A percentile compares a stretch with the other conserved stretches of the same genome.
These are phyloP conservation scores for Favolaschia claudopus DNA, from an alignment of 768 basidiomycete genomes.

Conservation along the genomic window DNA sequence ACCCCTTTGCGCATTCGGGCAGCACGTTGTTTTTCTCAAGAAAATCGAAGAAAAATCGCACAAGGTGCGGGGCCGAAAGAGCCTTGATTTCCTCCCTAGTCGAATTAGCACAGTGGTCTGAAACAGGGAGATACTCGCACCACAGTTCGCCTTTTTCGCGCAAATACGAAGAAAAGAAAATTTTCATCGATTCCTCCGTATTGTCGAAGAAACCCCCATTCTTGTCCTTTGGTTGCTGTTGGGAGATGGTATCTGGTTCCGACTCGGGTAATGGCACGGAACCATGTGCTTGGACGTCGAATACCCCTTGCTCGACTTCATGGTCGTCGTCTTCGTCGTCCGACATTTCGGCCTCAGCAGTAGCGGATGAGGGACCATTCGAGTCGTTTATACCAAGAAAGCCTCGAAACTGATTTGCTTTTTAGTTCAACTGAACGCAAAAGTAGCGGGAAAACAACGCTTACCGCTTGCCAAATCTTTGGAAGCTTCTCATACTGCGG, in stretches of 20 bases:
- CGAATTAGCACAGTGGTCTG: neutral
- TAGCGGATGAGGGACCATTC: too few relatives aligned
- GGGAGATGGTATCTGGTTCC: too few relatives aligned
- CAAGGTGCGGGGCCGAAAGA: slow-evolving; percentile 11
- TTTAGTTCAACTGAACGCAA: too few relatives aligned
- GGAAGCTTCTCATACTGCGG: neutral
- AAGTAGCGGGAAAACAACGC: too few relatives aligned
- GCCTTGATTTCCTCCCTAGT: slow-evolving; percentile 6
- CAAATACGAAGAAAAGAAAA: slow-evolving; percentile 24
- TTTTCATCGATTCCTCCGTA: neutral
- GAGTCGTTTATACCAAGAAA: too few relatives aligned
- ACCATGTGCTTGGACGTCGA: neutral
- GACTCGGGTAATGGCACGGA: neutral
- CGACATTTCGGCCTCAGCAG: neutral
- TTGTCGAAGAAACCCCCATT: neutral
- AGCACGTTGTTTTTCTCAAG: slow-evolving; percentile 6
- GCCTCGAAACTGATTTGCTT: too few relatives aligned
- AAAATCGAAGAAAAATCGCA: slow-evolving; percentile 20
- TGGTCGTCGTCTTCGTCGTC: neutral
- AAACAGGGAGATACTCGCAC: neutral
- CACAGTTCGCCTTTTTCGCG: neutral
- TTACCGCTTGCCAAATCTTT: too few relatives aligned
- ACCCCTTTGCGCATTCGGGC: slow-evolving; percentile 14
- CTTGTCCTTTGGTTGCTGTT: slow-evolving; percentile 5
- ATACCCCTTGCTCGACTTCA: neutral